A percentile compares a stretch with the other conserved stretches of the same genome.
Evolutionary conservation across 768 basidiomycete genomes (phyloP).

Genomic region (Lactarius pseudohatsudake): DNA sequence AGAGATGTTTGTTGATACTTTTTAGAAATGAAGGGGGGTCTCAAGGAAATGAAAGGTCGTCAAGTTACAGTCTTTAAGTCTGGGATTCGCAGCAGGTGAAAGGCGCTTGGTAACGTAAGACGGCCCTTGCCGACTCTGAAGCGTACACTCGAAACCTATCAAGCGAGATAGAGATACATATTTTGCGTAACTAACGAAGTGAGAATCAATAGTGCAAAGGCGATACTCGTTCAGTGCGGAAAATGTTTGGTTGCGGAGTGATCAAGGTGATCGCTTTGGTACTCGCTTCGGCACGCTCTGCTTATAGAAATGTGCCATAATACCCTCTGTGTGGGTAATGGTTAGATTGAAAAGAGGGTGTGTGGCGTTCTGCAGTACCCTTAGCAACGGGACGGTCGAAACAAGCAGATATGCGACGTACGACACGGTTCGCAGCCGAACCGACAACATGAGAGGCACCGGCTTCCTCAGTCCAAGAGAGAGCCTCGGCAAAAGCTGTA

Average conservation of each 20-base stretch:
- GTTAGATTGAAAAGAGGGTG: conserved; percentile 80
- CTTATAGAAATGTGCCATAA: conserved; percentile 74
- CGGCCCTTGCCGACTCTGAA: background rate
- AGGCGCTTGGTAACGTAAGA: background rate
- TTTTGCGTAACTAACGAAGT: background rate
- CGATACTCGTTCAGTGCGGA: background rate
- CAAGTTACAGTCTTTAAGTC: background rate
- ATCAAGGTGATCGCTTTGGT: background rate
- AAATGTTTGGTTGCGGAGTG: background rate
- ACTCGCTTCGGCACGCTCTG: conserved; percentile 46
- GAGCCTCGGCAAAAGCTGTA: conserved; percentile 51
- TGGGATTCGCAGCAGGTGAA: background rate
- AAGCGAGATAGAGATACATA: background rate
- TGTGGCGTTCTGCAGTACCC: conserved; percentile 63
- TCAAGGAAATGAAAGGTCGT: background rate
- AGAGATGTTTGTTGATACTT: background rate
- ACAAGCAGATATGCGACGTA: conserved; percentile 37
- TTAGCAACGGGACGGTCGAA: background rate
- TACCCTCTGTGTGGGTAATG: conserved; percentile 58
- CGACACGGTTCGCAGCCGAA: conserved; percentile 59
- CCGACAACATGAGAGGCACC: conserved; percentile 58
- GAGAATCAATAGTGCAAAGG: background rate
- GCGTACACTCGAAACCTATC: background rate
- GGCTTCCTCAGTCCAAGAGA: conserved; percentile 70
- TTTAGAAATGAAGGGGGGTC: background rate